These are phyloP conservation scores for Citrus medica DNA, from an alignment of 345 rosid species.

Conservation along the genomic window DNA sequence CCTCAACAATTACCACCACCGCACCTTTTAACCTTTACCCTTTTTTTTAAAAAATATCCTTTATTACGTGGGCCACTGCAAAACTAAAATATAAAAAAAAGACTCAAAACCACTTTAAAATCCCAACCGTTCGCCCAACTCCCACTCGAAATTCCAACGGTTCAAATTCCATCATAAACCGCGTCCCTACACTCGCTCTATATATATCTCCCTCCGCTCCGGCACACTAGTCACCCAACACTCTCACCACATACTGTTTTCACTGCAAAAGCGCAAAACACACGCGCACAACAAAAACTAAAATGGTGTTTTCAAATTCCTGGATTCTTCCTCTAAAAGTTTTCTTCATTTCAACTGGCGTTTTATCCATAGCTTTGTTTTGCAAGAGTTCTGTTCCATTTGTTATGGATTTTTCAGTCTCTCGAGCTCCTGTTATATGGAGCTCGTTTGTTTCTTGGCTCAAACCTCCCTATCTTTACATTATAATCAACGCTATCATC, in stretches of 20 bases:
- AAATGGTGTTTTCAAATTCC: conserved; percentile 25
- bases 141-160: conserved; percentile 10
- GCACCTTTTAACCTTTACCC: not conserved
- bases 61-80: conserved; percentile 11
- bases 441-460: conserved; percentile 46
- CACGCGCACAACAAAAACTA: not conserved
- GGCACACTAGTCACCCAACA: not conserved
- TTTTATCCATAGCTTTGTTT: conserved; percentile 29
- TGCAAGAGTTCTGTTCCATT: conserved; percentile 33
- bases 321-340: conserved; percentile 28
- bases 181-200: conserved; percentile 9
- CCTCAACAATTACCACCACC: not conserved
- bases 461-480: conserved; percentile 53
- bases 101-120: not conserved
- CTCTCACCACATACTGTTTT: not conserved
- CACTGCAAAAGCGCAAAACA: conserved; percentile 1
- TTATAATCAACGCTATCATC: conserved; percentile 52
- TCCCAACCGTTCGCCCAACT: conserved; percentile 9
- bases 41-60: not conserved
- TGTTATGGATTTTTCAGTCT: conserved; percentile 26
- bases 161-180: not conserved
- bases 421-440: conserved; percentile 38
- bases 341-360: conserved; percentile 34
- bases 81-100: not conserved
- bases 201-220: conserved; percentile 4